These are phyloP conservation scores for Lactarius quietus DNA, from an alignment of 768 basidiomycete genomes.

Conservation along the genomic window DNA sequence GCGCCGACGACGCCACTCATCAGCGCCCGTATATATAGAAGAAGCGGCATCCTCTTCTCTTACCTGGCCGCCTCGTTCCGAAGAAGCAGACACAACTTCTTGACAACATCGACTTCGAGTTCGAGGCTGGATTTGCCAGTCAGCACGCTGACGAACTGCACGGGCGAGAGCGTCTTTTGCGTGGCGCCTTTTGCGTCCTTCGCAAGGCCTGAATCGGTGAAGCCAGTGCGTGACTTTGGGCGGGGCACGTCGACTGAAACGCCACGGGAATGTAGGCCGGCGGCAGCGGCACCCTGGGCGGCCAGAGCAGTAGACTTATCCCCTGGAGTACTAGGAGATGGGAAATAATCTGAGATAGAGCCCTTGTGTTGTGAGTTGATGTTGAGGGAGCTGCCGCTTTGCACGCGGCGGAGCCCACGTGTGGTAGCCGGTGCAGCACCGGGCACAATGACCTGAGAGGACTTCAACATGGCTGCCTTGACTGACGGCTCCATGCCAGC, in stretches of 20 bases:
- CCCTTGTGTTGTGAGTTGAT: slow-evolving; percentile 44
- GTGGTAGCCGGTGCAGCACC: slow-evolving; percentile 44
- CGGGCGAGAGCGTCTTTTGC: slow-evolving; percentile 56
- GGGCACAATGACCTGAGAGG: slow-evolving; percentile 52
- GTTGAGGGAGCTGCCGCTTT: slow-evolving; percentile 67
- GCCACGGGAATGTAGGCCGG: slow-evolving; percentile 53
- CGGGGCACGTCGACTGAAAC: slow-evolving; percentile 54
- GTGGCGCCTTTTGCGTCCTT: slow-evolving; percentile 48
- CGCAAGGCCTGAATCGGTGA: slow-evolving; percentile 31
- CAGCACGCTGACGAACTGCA: slow-evolving; percentile 64
- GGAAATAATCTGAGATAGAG: slow-evolving; percentile 17
- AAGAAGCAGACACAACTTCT: slow-evolving; percentile 81
- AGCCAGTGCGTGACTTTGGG: slow-evolving; percentile 50
- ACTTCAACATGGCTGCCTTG: slow-evolving; percentile 90
- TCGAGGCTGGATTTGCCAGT: slow-evolving; percentile 62
- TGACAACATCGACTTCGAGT: slow-evolving; percentile 83
- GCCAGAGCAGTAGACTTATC: not conserved
- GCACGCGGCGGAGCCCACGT: slow-evolving; percentile 59
- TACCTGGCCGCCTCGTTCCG: slow-evolving; percentile 90
- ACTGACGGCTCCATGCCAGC: slow-evolving; percentile 78
- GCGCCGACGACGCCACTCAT: slow-evolving; percentile 7
- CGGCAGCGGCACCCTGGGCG: not conserved
- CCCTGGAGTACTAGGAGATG: slow-evolving; percentile 2
- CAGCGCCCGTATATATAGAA: slow-evolving; percentile 1
- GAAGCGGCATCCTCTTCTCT: slow-evolving; percentile 21